These are phyloP conservation scores for Fusarium longipes DNA, from an alignment of 2,329 filamentous ascomycete species.

Conservation along the genomic window DNA sequence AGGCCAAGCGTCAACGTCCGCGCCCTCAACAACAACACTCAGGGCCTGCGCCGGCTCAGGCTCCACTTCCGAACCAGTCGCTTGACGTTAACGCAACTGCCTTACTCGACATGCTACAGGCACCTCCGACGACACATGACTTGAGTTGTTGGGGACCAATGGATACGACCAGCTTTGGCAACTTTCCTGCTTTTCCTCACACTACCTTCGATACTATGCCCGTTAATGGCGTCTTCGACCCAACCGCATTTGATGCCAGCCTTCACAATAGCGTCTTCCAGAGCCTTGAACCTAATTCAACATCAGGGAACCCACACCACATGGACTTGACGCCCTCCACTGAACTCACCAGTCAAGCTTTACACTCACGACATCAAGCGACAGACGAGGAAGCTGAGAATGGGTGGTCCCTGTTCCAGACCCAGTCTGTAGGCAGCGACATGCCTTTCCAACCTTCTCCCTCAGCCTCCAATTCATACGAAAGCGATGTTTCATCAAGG, in stretches of 20 bases:
- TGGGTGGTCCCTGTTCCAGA: conserved; percentile 43
- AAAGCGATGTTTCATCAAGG: conserved; percentile 43
- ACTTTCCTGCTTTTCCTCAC: conserved; percentile 40
- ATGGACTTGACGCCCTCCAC: conserved; percentile 40
- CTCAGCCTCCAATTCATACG: conserved; percentile 45
- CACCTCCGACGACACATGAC: conserved; percentile 44
- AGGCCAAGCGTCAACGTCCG: conserved; percentile 45
- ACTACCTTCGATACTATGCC: conserved; percentile 45
- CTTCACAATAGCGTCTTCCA: conserved; percentile 42
- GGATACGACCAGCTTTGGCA: conserved; percentile 42
- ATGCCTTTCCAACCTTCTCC: conserved; percentile 44
- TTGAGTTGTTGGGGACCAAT: conserved; percentile 46
- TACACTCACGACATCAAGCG: conserved; percentile 34
- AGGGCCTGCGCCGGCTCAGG: conserved; percentile 40
- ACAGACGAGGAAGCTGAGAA: conserved; percentile 45
- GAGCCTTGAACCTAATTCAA: conserved; percentile 33
- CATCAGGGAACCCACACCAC: conserved; percentile 33
- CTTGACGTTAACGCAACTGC: conserved; percentile 46
- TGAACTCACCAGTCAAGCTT: conserved; percentile 34
- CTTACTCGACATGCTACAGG: conserved; percentile 46
- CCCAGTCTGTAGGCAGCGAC: conserved; percentile 41
- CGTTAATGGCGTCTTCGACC: conserved; percentile 41
- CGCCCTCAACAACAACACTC: conserved; percentile 40
- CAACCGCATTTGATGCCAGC: conserved; percentile 40
- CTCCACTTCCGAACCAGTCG: conserved; percentile 39